Evolutionary conservation across 169 alveolate species (phyloP).

Genomic region (Hepatocystis sp.): DNA sequence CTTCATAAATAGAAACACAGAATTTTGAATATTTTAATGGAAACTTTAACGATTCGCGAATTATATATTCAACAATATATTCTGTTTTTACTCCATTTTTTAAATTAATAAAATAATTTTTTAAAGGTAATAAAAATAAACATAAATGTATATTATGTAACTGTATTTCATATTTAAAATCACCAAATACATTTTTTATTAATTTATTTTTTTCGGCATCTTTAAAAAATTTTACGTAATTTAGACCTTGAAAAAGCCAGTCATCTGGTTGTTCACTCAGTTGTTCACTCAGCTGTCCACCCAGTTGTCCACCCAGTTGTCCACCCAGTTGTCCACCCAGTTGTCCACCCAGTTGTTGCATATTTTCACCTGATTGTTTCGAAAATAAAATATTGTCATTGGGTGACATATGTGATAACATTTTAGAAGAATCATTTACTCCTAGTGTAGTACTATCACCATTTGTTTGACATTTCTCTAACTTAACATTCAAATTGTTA

Average conservation of each 20-base stretch:
- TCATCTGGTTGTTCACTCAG: slow-evolving; percentile 1
- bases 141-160: slow-evolving; percentile 31
- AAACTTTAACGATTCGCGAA: slow-evolving; percentile 66
- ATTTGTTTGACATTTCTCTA: no score
- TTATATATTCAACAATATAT: slow-evolving; percentile 29
- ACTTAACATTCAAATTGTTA: no score
- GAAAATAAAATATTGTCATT: no score
- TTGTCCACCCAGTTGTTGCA: neutral
- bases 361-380: no score
- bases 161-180: slow-evolving; percentile 29
- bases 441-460: no score
- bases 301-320: neutral
- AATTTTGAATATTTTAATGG: slow-evolving; percentile 68
- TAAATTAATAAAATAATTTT: slow-evolving; percentile 38
- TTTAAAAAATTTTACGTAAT: slow-evolving; percentile 59
- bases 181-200: slow-evolving; percentile 18
- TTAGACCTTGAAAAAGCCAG: slow-evolving; percentile 48
- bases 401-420: no score
- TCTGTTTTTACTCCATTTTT: slow-evolving; percentile 43
- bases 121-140: slow-evolving; percentile 43
- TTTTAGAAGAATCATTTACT: no score
- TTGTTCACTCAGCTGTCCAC: neutral
- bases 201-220: slow-evolving; percentile 32
- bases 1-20: slow-evolving; percentile 54
- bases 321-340: neutral